phyloP scores from a whole-genome alignment of 140 eudicot genomes.

The Senecio squalidus region DNA sequence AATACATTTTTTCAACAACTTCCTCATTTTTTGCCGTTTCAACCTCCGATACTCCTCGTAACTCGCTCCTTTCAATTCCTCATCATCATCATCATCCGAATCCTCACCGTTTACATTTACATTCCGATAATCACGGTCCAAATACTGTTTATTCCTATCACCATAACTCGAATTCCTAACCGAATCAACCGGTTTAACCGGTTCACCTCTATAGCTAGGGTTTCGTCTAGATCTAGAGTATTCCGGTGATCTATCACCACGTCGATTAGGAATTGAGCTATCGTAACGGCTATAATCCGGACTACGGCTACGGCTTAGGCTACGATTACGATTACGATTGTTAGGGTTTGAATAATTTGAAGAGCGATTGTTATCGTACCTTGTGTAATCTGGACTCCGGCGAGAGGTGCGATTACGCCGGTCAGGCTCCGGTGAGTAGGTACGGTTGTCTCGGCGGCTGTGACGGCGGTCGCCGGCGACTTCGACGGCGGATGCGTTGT shows the following conservation, averaged over 20 bases:
- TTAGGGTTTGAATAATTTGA: constrained; percentile 6
- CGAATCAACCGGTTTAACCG: constrained; percentile 9
- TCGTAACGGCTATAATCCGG: constrained; percentile 41
- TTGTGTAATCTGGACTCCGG: constrained; percentile 31
- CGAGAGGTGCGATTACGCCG: constrained; percentile 29
- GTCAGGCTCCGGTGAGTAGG: constrained; percentile 38
- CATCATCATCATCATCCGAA: constrained; percentile 36
- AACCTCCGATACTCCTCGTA: constrained; percentile 70
- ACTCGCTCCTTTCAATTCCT: constrained; percentile 59
- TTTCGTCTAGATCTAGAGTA: constrained; percentile 34
- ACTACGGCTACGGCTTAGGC: constrained; percentile 34
- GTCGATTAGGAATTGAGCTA: constrained; percentile 18
- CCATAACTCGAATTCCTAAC: constrained; percentile 12
- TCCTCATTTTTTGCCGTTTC: constrained; percentile 66
- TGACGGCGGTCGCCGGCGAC: constrained; percentile 40
- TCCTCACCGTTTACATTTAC: constrained; percentile 15
- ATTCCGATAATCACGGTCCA: constrained; percentile 54
- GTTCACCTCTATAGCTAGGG: constrained; percentile 17
- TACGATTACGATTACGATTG: constrained; percentile 23
- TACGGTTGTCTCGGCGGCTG: constrained; percentile 28
- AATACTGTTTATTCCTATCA: constrained; percentile 35
- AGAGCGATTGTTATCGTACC: constrained; percentile 28
- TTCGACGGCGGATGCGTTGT: constrained; percentile 46
- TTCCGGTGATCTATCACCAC: constrained; percentile 50
- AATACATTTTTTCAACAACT: constrained; percentile 37